Evolutionary conservation across 2,329 filamentous ascomycete genomes (phyloP).

Genomic region (Fonsecaea erecta): DNA sequence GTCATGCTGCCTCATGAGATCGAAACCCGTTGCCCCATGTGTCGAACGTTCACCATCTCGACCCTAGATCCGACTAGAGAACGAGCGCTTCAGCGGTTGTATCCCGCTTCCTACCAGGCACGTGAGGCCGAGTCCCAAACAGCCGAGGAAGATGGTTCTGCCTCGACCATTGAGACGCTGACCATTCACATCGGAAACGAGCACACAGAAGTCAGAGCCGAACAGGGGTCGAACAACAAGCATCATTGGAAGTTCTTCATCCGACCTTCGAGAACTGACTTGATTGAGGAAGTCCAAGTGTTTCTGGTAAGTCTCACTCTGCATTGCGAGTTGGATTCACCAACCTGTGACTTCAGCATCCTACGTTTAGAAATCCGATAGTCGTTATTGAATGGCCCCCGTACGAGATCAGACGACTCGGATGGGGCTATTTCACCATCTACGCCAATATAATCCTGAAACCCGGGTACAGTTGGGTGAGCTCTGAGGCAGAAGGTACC

Average conservation of each 20-base stretch:
- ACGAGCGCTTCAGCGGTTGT: constrained; percentile 19
- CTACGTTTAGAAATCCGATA: constrained; percentile 32
- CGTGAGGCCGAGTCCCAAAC: constrained; percentile 14
- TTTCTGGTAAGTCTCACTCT: constrained; percentile 28
- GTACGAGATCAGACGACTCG: constrained; percentile 32
- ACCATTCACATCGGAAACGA: constrained; percentile 36
- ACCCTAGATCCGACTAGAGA: constrained; percentile 22
- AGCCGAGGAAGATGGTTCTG: constrained; percentile 23
- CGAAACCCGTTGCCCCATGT: constrained; percentile 36
- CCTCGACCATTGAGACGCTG: constrained; percentile 31
- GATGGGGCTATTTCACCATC: constrained; percentile 37
- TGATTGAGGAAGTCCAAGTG: constrained; percentile 37
- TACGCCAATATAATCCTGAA: constrained; percentile 34
- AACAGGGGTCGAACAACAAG: constrained; percentile 29
- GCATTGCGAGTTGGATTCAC: neutral
- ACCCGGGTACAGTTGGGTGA: constrained; percentile 35
- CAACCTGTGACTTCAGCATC: constrained; percentile 27
- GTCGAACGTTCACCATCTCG: constrained; percentile 32
- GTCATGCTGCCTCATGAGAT: constrained; percentile 33
- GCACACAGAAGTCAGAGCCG: constrained; percentile 28
- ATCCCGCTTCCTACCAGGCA: constrained; percentile 28
- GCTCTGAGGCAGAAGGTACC: constrained; percentile 32
- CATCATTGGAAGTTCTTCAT: constrained; percentile 38
- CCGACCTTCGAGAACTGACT: constrained; percentile 30
- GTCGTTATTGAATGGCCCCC: constrained; percentile 33